Conservation (phyloP, 495 filamentous ascomycete genomes). For the Penicillium subrubescens region DNA sequence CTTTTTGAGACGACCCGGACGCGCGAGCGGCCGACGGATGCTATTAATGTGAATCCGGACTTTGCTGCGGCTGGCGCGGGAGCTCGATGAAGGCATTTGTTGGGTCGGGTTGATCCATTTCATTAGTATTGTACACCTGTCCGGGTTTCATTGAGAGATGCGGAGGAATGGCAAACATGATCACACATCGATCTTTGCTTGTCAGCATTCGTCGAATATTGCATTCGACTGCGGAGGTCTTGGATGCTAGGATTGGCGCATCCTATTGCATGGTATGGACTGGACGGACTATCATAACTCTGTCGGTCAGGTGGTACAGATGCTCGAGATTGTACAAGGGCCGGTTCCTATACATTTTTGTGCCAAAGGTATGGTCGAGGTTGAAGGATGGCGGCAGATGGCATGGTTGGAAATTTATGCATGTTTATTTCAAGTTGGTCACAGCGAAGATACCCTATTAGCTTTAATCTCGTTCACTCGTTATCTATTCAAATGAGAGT, state of each 20-base stretch:
- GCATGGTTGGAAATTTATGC: neutral
- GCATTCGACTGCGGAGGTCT: neutral
- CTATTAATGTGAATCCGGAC: constrained; percentile 37
- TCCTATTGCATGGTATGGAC: neutral
- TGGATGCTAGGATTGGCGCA: neutral
- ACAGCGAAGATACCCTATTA: constrained; percentile 12
- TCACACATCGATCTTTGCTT: neutral
- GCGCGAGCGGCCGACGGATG: constrained; percentile 24
- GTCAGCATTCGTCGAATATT: neutral
- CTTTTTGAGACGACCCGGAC: constrained; percentile 64
- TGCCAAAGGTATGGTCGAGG: neutral
- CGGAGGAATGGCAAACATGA: neutral
- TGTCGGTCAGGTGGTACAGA: neutral
- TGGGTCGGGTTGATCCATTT: neutral
- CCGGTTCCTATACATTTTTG: neutral
- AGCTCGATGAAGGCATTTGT: constrained; percentile 32
- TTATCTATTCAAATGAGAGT: neutral
- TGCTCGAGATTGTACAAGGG: neutral
- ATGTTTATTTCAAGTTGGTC: constrained; percentile 4
- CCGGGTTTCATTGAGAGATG: no score
- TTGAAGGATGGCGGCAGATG: neutral
- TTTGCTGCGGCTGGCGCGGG: constrained; percentile 45
- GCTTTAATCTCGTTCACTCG: neutral
- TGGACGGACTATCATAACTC: neutral
- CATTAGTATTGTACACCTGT: neutral